Percentiles rank a stretch among this genome's conserved stretches.
phyloP scores from a whole-genome alignment of 2,329 filamentous ascomycete species.

The Zymoseptoria ardabiliae region DNA sequence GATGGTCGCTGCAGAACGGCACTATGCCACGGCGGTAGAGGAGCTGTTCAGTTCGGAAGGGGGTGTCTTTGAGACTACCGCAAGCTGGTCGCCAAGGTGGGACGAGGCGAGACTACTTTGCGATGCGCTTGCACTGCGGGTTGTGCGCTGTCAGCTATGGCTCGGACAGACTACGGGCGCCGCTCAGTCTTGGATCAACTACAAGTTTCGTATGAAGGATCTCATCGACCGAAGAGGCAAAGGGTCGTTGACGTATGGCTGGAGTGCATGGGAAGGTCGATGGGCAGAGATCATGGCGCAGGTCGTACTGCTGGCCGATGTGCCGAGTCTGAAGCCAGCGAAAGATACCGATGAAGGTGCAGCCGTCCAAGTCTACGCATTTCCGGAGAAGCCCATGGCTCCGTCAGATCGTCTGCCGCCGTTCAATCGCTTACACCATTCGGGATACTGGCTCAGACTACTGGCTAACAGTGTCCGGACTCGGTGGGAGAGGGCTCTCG shows the following conservation, averaged over 20 bases:
- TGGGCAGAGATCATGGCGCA: slow-evolving; percentile 58
- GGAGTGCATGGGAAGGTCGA: slow-evolving; percentile 85
- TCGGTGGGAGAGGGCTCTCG: slow-evolving; percentile 45
- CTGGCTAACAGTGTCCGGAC: slow-evolving; percentile 46
- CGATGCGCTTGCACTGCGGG: slow-evolving; percentile 72
- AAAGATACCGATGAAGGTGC: slow-evolving; percentile 8
- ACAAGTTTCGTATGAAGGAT: slow-evolving; percentile 65
- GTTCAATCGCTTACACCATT: slow-evolving; percentile 54
- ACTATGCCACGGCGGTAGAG: slow-evolving; percentile 83
- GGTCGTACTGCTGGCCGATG: slow-evolving; percentile 46
- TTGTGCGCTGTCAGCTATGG: slow-evolving; percentile 76
- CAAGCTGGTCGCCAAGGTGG: slow-evolving; percentile 84
- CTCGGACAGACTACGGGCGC: slow-evolving; percentile 70
- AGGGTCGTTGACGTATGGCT: slow-evolving; percentile 82
- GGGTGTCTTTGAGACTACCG: slow-evolving; percentile 72
- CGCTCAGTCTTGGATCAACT: slow-evolving; percentile 70
- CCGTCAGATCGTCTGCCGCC: slow-evolving; percentile 46
- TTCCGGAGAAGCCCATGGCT: slow-evolving; percentile 45
- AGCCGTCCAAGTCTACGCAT: slow-evolving; percentile 33
- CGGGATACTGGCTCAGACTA: slow-evolving; percentile 55
- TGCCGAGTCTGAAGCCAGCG: slow-evolving; percentile 37
- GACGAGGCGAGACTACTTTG: slow-evolving; percentile 85
- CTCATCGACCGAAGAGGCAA: slow-evolving; percentile 77
- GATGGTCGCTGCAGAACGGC: slow-evolving; percentile 76
- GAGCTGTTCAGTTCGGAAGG: slow-evolving; percentile 67